Conservation (phyloP, 306 rosid species). For the Chamaecrista fasciculata region DNA sequence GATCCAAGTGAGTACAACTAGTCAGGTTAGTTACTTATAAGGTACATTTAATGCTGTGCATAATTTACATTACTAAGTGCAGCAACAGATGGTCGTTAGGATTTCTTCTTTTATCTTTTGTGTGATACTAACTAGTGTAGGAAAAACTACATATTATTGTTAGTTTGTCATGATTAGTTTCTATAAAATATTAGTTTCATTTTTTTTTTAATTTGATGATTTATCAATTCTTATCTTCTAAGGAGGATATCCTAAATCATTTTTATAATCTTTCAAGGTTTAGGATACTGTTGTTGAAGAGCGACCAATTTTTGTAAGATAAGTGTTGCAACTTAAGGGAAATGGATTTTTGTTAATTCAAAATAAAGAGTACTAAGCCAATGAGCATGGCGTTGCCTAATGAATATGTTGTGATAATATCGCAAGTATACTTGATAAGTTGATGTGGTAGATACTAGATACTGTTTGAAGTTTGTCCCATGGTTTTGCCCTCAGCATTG, state of each 20-base stretch:
- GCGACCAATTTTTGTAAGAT: background rate
- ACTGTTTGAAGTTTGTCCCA: background rate
- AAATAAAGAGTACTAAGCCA: background rate
- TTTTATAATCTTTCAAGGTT: background rate
- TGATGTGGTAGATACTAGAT: too few species aligned
- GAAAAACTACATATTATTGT: background rate
- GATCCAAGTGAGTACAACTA: slow-evolving; percentile 70
- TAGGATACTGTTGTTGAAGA: background rate
- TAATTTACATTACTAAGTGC: background rate
- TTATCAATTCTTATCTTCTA: background rate
- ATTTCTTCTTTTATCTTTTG: background rate
- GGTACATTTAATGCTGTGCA: background rate
- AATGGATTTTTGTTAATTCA: background rate
- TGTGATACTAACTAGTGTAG: background rate
- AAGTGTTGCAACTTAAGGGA: background rate
- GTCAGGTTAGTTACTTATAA: slow-evolving; percentile 46
- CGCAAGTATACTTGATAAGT: background rate
- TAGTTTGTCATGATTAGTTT: background rate
- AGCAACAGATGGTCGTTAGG: background rate
- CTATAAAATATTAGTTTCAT: too few species aligned
- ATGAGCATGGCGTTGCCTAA: background rate
- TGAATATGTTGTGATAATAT: background rate
- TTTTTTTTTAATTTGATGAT: background rate
- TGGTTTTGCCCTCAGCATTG: background rate
- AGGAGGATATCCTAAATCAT: background rate